A percentile compares a stretch with the other conserved stretches of the same genome.
phyloP scores from a whole-genome alignment of 371 early-diverging fungal species.

The Blakeslea trispora region DNA sequence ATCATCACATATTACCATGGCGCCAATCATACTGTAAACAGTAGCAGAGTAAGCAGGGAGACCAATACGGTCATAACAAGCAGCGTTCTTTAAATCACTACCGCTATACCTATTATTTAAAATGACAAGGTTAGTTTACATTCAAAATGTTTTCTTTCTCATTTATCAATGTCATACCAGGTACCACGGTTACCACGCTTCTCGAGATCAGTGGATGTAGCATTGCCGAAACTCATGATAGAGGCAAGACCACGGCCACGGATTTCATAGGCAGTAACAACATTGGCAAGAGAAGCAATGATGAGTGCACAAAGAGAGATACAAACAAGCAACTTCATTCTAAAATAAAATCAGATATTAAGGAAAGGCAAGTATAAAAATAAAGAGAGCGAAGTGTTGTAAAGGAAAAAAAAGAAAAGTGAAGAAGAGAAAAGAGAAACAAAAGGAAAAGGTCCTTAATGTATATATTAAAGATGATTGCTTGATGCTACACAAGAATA shows the following conservation, averaged over 20 bases:
- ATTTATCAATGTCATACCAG: constrained; percentile 31
- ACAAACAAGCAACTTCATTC: constrained; percentile 25
- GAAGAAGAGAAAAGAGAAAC: constrained; percentile 14
- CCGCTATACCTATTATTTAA: constrained; percentile 45
- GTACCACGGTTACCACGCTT: constrained; percentile 49
- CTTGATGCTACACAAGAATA: constrained; percentile 25
- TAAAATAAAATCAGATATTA: constrained; percentile 7
- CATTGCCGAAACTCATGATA: constrained; percentile 31
- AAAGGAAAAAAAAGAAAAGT: constrained; percentile 10
- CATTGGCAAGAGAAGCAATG: constrained; percentile 19
- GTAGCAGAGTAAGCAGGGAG: constrained; percentile 43
- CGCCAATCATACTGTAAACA: constrained; percentile 47
- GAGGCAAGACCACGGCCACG: constrained; percentile 42
- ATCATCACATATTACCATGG: constrained; percentile 37
- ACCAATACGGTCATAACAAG: constrained; percentile 52
- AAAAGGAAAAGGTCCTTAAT: constrained; percentile 3
- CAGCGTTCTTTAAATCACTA: constrained; percentile 49
- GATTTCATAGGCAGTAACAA: constrained; percentile 20
- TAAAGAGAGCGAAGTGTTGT: constrained; percentile 15
- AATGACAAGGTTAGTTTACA: neutral
- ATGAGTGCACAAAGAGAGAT: constrained; percentile 23
- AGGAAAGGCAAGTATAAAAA: constrained; percentile 7
- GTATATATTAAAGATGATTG: constrained; percentile 2
- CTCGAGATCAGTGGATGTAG: constrained; percentile 16
- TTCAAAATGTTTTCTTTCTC: too few species aligned